A percentile compares a stretch with the other conserved stretches of the same genome.
Evolutionary conservation across 1,284 basidiomycete species (phyloP).

Genomic region (Baeospora myosura): DNA sequence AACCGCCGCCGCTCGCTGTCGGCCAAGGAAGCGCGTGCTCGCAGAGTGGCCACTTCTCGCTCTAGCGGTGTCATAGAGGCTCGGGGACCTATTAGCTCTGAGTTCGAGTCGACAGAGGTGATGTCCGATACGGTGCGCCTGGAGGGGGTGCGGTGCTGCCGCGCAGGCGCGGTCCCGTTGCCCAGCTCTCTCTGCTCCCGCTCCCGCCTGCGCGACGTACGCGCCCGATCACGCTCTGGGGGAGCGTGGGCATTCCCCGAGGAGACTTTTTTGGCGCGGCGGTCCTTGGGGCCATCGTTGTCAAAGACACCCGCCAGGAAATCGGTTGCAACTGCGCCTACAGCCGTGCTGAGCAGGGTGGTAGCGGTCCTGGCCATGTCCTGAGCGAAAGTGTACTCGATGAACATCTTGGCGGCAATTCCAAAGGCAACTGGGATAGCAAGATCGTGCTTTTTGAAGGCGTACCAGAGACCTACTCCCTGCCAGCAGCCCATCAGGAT

Average conservation of each 20-base stretch:
- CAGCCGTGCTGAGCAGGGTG: slow-evolving; percentile 53
- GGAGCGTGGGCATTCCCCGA: slow-evolving; percentile 6
- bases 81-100: slow-evolving; percentile 51
- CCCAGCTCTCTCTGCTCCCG: neutral
- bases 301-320: slow-evolving; percentile 57
- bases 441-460: slow-evolving; percentile 47
- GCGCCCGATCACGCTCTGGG: neutral
- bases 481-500: slow-evolving; percentile 68
- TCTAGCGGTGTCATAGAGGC: slow-evolving; percentile 57
- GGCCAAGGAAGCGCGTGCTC: slow-evolving; percentile 68
- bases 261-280: slow-evolving; percentile 1
- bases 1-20: slow-evolving; percentile 74
- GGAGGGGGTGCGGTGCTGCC: slow-evolving; percentile 1
- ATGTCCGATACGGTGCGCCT: slow-evolving; percentile 38
- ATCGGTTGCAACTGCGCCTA: slow-evolving; percentile 62
- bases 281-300: neutral
- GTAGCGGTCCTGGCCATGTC: slow-evolving; percentile 47
- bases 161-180: neutral
- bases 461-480: slow-evolving; percentile 64
- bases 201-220: neutral
- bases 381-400: slow-evolving; percentile 48
- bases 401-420: slow-evolving; percentile 51
- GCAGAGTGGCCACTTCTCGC: slow-evolving; percentile 61
- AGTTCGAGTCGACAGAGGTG: slow-evolving; percentile 53
- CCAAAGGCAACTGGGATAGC: slow-evolving; percentile 48